Evolutionary conservation across 768 basidiomycete species (phyloP).

Genomic region (Fistulinella prunicolor): DNA sequence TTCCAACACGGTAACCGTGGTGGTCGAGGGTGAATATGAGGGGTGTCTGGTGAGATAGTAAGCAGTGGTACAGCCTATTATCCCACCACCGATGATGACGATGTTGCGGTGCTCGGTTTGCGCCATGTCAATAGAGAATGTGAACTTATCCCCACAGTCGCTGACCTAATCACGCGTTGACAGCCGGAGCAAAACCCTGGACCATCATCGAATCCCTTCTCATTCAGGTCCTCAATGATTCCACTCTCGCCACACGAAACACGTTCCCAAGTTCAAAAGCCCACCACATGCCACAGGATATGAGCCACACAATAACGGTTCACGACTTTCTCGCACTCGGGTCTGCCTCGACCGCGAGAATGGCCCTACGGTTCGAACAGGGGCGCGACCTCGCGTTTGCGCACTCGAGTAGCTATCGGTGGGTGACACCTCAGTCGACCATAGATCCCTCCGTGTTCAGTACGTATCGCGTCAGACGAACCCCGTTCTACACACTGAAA

Average conservation of each 20-base stretch:
- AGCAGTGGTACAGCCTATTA: constrained; percentile 81
- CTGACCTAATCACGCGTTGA: constrained; percentile 4
- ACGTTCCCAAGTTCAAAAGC: too few relatives aligned
- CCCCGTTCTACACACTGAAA: constrained; percentile 5
- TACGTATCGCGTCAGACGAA: constrained; percentile 11
- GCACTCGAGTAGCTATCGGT: constrained; percentile 11
- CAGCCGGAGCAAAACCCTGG: too few relatives aligned
- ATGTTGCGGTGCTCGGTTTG: constrained; percentile 39
- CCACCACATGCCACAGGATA: background rate
- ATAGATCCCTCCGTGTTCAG: constrained; percentile 18
- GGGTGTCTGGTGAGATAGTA: constrained; percentile 72
- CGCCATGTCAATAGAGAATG: constrained; percentile 13
- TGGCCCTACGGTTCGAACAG: constrained; percentile 9
- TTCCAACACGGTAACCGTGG: constrained; percentile 63
- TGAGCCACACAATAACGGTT: constrained; percentile 12
- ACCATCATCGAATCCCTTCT: background rate
- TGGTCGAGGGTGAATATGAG: constrained; percentile 37
- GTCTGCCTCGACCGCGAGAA: background rate
- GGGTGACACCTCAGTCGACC: constrained; percentile 19
- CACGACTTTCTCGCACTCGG: constrained; percentile 20
- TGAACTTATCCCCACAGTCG: background rate
- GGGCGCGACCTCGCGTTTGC: constrained; percentile 21
- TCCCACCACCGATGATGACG: constrained; percentile 81
- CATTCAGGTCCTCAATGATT: background rate
- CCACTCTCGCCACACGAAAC: too few relatives aligned